A percentile compares a stretch with the other conserved stretches of the same genome.
Evolutionary conservation across 140 eudicot genomes (phyloP).

Genomic region (Oenanthe javanica): DNA sequence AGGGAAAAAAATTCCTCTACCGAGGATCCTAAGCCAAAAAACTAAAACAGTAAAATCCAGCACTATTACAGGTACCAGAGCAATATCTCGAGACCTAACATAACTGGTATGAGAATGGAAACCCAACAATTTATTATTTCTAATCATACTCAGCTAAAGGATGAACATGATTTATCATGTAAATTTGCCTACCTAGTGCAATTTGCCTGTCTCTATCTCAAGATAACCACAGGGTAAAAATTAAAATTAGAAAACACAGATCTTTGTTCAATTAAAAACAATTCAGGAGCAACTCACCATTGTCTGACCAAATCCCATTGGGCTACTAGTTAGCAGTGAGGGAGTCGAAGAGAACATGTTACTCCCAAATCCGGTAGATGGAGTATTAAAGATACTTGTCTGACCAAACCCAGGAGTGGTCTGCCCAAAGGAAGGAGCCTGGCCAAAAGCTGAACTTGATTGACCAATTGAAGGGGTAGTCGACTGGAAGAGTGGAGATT

Average conservation of each 20-base stretch:
- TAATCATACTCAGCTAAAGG: not conserved
- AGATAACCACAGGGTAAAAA: not conserved
- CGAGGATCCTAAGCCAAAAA: not conserved
- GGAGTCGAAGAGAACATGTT: constrained; percentile 57
- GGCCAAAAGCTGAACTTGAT: constrained; percentile 65
- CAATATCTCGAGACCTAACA: not conserved
- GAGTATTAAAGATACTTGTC: constrained; percentile 48
- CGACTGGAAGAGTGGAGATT: constrained; percentile 78
- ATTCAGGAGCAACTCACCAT: constrained; percentile 47
- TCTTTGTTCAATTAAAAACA: not conserved
- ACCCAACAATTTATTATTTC: not conserved
- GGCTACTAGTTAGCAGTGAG: constrained; percentile 31
- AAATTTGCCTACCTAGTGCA: not conserved
- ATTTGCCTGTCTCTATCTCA: not conserved
- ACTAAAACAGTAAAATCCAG: not conserved
- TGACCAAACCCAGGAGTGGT: constrained; percentile 54
- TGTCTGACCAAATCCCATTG: constrained; percentile 60
- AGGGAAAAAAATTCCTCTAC: not conserved
- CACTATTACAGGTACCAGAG: not conserved
- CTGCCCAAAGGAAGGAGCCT: constrained; percentile 63
- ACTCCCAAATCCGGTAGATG: constrained; percentile 71
- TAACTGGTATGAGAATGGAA: not conserved
- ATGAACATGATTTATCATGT: not conserved
- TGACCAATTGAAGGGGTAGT: constrained; percentile 67
- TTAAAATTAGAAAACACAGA: not conserved